Evolutionary conservation across 306 rosid genomes (phyloP).

Genomic region (Biancaea sappan): DNA sequence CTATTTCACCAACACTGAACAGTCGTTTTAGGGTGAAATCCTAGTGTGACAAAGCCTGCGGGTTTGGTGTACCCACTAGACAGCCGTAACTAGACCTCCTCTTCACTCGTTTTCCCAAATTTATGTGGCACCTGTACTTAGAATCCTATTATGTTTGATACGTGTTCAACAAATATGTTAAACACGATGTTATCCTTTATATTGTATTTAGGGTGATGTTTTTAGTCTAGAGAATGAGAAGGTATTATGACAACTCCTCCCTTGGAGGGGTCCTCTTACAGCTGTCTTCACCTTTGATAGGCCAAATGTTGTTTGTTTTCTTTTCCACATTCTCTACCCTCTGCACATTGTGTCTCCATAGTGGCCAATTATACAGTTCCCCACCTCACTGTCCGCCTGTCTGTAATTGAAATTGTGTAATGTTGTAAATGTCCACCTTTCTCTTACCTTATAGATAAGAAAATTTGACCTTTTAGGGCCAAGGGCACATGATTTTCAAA

Average conservation of each 20-base stretch:
- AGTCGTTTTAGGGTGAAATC: background rate
- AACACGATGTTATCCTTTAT: background rate
- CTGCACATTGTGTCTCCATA: conserved; percentile 57
- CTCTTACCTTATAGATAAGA: background rate
- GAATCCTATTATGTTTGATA: background rate
- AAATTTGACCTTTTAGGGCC: conserved; percentile 17
- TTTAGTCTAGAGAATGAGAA: conserved; percentile 36
- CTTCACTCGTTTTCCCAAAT: background rate
- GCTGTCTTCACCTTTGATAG: conserved; percentile 55
- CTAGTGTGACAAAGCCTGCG: background rate
- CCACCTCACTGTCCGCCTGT: conserved; percentile 37
- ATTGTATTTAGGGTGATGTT: background rate
- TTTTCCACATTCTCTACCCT: conserved; percentile 52
- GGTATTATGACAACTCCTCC: conserved; percentile 43
- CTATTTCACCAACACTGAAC: background rate
- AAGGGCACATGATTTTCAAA: background rate
- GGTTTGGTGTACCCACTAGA: no score
- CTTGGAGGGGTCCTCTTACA: conserved; percentile 59
- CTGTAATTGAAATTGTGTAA: conserved; percentile 37
- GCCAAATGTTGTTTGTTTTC: conserved; percentile 43
- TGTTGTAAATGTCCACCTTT: conserved; percentile 13
- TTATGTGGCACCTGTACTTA: background rate
- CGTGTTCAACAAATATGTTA: no score
- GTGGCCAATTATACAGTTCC: conserved; percentile 61
- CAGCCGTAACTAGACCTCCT: background rate